Base-by-base conservation (phyloP, 1,284 basidiomycete genomes). In the Exobasidium cylindrosporum region DNA sequence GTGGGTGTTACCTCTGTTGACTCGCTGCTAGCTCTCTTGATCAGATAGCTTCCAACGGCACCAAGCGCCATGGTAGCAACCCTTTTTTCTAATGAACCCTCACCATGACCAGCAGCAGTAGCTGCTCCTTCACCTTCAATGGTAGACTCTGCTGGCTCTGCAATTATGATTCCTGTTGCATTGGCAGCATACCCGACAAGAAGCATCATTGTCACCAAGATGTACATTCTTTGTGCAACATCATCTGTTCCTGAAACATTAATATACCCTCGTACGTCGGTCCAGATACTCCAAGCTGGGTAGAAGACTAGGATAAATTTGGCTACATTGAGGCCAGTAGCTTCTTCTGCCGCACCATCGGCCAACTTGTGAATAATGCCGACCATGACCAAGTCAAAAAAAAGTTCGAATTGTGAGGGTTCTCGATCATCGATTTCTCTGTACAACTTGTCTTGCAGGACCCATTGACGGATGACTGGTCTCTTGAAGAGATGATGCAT, bases 161-260 rank as follows among this genome's bases (percentile, higher is more conserved):
- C 35, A 4, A 78, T 62, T 30, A 69, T 53, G 3, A 77, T 60
- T 10, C 64, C 72, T 0, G 63, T 64, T 1, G 74, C 66, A 60
- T 80, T 81, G 5, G 76, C 72, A 14, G 69, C 66, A 64, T 75
- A 80, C 0, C 79, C 79, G 24, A 68, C 52, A 1, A 80, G 69
- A 23, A 79, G 54, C n/a, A 76, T 56, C 79, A 81, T 80, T 58
- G 70, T 65, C 28, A 68, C 56, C 3, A 81, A 62, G 29, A 80
- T 60, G 55, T 74, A 65, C 14, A 75, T 1, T 1, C 79, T 63
- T 47, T 80, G 75, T 14, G 61, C 60, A 47, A 80, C 62, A 55
- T 80, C 79, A 61, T 80, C 79, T 10, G 75, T 78, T 4, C 79
- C 79, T 11, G 62, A 66, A 10, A 66, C 65, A 53, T 80, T 80